Percentiles rank a stretch among this genome's conserved stretches.
Conservation (phyloP, 345 rosid species). For the Populus davidiana region DNA sequence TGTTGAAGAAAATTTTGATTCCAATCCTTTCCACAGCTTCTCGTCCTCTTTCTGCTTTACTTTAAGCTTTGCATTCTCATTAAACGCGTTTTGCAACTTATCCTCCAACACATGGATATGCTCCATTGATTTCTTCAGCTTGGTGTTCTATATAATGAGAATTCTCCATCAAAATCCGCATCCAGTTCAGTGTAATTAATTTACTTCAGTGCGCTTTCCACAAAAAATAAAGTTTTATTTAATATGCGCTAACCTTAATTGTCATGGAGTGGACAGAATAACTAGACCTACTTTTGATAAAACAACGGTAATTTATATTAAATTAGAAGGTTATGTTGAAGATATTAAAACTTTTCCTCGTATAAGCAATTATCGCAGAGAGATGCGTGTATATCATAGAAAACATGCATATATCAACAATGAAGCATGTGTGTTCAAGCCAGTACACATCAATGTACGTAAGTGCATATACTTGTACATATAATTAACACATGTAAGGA, state of each 20-base stretch:
- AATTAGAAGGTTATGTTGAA: background rate
- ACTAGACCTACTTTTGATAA: background rate
- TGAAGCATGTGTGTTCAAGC: too few relatives aligned
- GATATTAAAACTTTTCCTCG: background rate
- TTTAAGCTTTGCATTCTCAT: conserved; percentile 85
- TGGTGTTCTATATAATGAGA: conserved; percentile 51
- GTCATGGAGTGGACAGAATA: background rate
- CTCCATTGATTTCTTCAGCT: conserved; percentile 74
- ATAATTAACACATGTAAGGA: background rate
- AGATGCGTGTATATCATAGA: background rate
- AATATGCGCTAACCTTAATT: background rate
- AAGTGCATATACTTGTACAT: too few relatives aligned
- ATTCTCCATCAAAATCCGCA: conserved; percentile 11
- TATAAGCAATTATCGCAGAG: background rate
- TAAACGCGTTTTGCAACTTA: conserved; percentile 78
- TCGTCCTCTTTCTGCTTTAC: conserved; percentile 88
- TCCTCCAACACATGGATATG: conserved; percentile 61
- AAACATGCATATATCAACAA: background rate
- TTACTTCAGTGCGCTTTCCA: background rate
- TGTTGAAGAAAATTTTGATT: conserved; percentile 82
- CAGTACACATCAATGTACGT: too few relatives aligned
- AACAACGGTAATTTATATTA: background rate
- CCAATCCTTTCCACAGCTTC: conserved; percentile 90
- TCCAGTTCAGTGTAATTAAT: conserved; percentile 1
- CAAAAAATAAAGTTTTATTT: background rate